phyloP scores from a whole-genome alignment of 139 green algal species.

The Spirogloea muscicola region DNA sequence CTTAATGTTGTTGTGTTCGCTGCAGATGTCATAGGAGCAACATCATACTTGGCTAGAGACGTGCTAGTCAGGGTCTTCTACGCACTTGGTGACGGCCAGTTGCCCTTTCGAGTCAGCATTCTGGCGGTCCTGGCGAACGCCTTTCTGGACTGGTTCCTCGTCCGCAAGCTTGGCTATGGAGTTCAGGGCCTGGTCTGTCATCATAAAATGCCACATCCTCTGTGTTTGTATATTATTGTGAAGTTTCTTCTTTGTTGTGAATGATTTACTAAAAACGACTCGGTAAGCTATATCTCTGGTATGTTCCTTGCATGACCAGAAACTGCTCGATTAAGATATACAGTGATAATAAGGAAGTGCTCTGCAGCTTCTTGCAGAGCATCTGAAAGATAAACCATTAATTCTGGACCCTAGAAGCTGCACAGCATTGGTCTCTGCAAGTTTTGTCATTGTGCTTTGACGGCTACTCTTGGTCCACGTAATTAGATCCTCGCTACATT shows the following conservation, averaged over 20 bases:
- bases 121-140: conserved; percentile 37
- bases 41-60: conserved; percentile 36
- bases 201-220: background rate
- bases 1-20: background rate
- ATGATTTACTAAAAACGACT: too few relatives aligned
- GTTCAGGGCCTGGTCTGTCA: conserved; percentile 33
- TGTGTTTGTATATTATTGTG: background rate
- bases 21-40: conserved; percentile 40
- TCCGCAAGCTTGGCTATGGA: conserved; percentile 4
- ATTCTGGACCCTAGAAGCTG: too few relatives aligned
- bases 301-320: too few relatives aligned
- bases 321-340: too few relatives aligned
- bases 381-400: too few relatives aligned
- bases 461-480: too few relatives aligned
- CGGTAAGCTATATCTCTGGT: too few relatives aligned
- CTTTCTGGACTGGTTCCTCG: conserved; percentile 45
- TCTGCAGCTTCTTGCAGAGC: too few relatives aligned
- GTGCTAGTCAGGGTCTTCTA: conserved; percentile 51
- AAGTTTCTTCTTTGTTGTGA: too few relatives aligned
- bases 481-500: conserved; percentile 6
- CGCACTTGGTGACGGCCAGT: conserved; percentile 40
- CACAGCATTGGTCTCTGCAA: too few relatives aligned
- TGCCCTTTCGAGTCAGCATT: conserved; percentile 30
- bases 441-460: too few relatives aligned
- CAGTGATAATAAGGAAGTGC: too few relatives aligned